Evolutionary conservation across 176 grass and related monocot species (phyloP), one percentile per base, ranked within the genome.

Genomic region (sorghum (Sorghum bicolor)): DNA sequence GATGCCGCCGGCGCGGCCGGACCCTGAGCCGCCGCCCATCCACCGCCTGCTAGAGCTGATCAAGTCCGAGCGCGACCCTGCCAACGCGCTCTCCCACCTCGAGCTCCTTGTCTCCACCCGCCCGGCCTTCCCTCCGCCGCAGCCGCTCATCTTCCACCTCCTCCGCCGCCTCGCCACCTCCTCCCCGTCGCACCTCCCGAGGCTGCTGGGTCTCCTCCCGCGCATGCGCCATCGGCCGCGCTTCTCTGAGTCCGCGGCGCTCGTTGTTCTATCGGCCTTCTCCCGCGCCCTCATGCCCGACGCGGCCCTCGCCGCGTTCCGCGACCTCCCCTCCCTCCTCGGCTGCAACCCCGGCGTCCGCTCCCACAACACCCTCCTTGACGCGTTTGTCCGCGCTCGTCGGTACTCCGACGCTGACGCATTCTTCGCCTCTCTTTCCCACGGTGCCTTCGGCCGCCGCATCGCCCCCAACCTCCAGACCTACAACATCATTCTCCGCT

Each of bases 401-500:
- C 83, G 83, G 68, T 99, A 87, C 84, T 77, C 89, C 9, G 68
- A 92, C 22, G 89, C 91, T 1, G 93, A 99, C 39, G 85, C 91
- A 1, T 94, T 99, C 78, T 96, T 99, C 44, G 70, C 85, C 6
- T 94, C 91, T 78, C 84, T 99, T 38, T 92, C 85, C 69, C 76
- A 86, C 24, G 81, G 84, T 50, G 83, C 89, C 39, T 86, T 77
- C 61, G 92, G 85, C 26, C 79, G 80, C 75, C 90, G 85, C 85
- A 29, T 92, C 29, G 48, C 60, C 26, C 96, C 96, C 39, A 99
- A 99, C 74, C 78, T 99, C 71, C 93, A 91, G 86, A 96, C 85
- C 14, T 94, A 92, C 85, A 99, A 96, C 86, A 96, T 99, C 82
- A 22, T 99, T 12, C 84, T 99, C 72, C 96, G 96, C 14, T 94